Evolutionary conservation across 1,284 basidiomycete species (phyloP), one percentile per base, ranked within the genome.

Genomic region (Gomphus sp.): DNA sequence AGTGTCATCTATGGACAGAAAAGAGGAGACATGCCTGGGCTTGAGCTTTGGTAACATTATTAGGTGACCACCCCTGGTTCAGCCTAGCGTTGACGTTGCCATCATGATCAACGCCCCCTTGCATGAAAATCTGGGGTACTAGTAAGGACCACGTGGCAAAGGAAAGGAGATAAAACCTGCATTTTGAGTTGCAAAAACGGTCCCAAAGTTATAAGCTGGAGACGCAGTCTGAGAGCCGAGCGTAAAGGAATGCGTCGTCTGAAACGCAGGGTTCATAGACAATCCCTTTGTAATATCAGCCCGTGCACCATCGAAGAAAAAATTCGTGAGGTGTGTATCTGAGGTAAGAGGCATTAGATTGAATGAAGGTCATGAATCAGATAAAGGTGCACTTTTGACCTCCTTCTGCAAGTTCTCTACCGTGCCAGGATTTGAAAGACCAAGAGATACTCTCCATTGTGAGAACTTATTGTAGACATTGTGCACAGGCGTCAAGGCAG

Each of bases 251-350:
- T 99, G 97, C 61, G 94, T 95, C 68, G 98, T 90, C 78, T 98
- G 95, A 84, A 99, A 99, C 59, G 92, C 87, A 36, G 97, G 97
- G 73, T 87, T 93, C 71, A 91, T 82, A 59, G 93, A 97, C 65
- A 99, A 79, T 65, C 84, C 89, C 78, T 99, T 99, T 61, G 93
- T 90, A 66, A 99, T 79, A 76, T 99, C 97, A 54, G 97, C 97
- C 66, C 95, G 82, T 47, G 82, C 96, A 64, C 97, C 97, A 77
- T 99, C 97, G 72, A 98, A 99, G 70, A 95, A 85, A 75, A 89
- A 96, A 79, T 98, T 98, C 62, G 87, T 89, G 62, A 98, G 75
- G 71, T 93, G 93, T 18, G 93, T 96, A 62, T 84, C 93, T 96
- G 69, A 33, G 31, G 39, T 6, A 43, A 49, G 44, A 39, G 22